phyloP scores from a whole-genome alignment of 2,329 filamentous ascomycete species.

The Cytospora piceae region DNA sequence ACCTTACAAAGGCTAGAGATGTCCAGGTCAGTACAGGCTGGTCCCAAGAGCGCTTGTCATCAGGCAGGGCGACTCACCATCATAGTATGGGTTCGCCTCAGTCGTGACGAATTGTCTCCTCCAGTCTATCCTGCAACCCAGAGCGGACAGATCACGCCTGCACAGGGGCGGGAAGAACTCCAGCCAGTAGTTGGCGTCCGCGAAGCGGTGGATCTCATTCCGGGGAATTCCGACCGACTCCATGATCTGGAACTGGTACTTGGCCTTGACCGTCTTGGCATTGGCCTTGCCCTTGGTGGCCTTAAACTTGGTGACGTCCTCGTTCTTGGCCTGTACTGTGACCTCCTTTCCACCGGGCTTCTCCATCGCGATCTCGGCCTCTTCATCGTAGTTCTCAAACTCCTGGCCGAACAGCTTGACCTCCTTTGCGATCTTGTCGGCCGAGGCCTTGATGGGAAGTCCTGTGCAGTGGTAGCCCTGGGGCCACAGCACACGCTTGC shows the following conservation, averaged over 20 bases:
- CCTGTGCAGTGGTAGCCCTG: constrained; percentile 96
- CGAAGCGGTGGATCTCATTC: constrained; percentile 90
- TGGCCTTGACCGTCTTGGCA: constrained; percentile 87
- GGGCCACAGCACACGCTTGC: constrained; percentile 84
- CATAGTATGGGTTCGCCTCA: constrained; percentile 95
- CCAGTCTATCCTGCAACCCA: constrained; percentile 92
- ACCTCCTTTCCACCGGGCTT: constrained; percentile 64
- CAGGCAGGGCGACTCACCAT: constrained; percentile 46
- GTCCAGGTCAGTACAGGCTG: background rate
- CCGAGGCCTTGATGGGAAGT: constrained; percentile 97
- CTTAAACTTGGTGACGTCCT: constrained; percentile 88
- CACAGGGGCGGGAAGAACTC: constrained; percentile 86
- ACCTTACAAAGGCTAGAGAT: constrained; percentile 74
- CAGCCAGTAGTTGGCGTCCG: constrained; percentile 90
- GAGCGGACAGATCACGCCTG: constrained; percentile 76
- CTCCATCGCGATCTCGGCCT: constrained; percentile 54
- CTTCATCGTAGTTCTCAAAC: constrained; percentile 76
- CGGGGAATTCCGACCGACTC: constrained; percentile 82
- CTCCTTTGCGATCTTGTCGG: constrained; percentile 91
- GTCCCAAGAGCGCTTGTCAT: no score
- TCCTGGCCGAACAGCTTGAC: constrained; percentile 85
- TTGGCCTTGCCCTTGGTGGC: constrained; percentile 92
- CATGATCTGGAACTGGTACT: constrained; percentile 95
- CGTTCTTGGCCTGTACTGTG: constrained; percentile 60
- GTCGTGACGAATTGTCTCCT: constrained; percentile 91